Conservation (phyloP, 2,329 filamentous ascomycete genomes). For the Rhynchosporium graminicola region DNA sequence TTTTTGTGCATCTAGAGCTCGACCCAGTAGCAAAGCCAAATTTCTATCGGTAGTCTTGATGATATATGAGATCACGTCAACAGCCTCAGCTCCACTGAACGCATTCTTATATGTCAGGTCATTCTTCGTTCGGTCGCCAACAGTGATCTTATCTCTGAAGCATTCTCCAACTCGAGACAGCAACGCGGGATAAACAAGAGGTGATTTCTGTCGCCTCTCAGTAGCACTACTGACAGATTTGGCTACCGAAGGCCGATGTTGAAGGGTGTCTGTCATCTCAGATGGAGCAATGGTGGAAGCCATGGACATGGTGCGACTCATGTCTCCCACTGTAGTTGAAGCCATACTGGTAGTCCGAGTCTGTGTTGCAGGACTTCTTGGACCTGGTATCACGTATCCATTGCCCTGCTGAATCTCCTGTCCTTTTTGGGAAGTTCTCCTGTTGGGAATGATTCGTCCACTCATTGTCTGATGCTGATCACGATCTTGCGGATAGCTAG, state of each 20-base stretch:
- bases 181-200: conserved; percentile 89
- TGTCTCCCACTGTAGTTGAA: conserved; percentile 46
- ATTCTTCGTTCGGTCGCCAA: conserved; percentile 92
- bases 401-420: conserved; percentile 36
- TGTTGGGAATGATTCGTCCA: conserved; percentile 83
- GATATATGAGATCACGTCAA: conserved; percentile 93
- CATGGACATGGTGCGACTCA: conserved; percentile 82
- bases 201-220: conserved; percentile 54
- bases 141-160: conserved; percentile 84
- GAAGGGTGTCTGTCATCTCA: conserved; percentile 51
- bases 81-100: conserved; percentile 92
- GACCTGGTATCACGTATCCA: conserved; percentile 33
- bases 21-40: conserved; percentile 83
- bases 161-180: conserved; percentile 91
- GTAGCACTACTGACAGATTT: conserved; percentile 40
- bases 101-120: conserved; percentile 96
- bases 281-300: conserved; percentile 76
- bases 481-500: conserved; percentile 73
- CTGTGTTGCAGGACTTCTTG: conserved; percentile 48
- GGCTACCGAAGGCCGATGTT: conserved; percentile 58
- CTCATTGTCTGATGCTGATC: conserved; percentile 91
- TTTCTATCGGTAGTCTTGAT: conserved; percentile 97
- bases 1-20: conserved; percentile 94
- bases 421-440: conserved; percentile 48
- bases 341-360: conserved; percentile 62